Base-by-base conservation (phyloP, 2,329 filamentous ascomycete species). In the Aspergillus niger region DNA sequence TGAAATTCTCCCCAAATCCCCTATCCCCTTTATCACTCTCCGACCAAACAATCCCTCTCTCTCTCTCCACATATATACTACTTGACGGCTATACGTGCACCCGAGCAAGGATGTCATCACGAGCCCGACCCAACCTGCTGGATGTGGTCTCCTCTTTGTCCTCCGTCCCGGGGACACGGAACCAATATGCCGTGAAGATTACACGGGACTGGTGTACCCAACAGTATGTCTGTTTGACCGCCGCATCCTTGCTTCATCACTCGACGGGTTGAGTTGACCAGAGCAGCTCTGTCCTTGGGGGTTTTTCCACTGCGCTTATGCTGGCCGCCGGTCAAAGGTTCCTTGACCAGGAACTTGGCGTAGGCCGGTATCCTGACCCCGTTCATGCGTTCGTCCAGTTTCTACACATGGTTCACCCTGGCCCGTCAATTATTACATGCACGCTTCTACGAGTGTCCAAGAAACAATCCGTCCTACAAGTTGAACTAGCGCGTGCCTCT, bases 301-400 rank as follows among this genome's bases (percentile, higher is more conserved):
- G 67, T 3, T 69, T 65, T 30, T 60, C 64, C 8, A 61, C 59
- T 41, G 63, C 66, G 8, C 32, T 69, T 20, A 65, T 65, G 58
- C 39, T 68, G n/a, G 61, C 65, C 15, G 63, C 63, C n/a, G 55
- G 62, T 8, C 56, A 50, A 13, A 63, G 61, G 53, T 67, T 62
- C 44, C 22, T 65, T 26, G 57, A 52, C 8, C 47, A 48, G 8
- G 61, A 67, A 49, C 56, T 63, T 26, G 57, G 55, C 30, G 41
- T 39, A 20, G 47, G 24, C 20, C 60, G 55, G 22, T 67, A 62
- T 41, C 63, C 64, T 36, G 64, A 69, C 22, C 59, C 66, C 3
- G 55, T 68, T 38, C 64, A 69, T 60, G 58, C 61, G 6, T 68
- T 68, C 24, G 61, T 65, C 5, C 67, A 69, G 28, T 68, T 69